Evolutionary conservation across 1,284 basidiomycete genomes (phyloP), one percentile per base, ranked within the genome.

Genomic region (Fomitopsis palustris): DNA sequence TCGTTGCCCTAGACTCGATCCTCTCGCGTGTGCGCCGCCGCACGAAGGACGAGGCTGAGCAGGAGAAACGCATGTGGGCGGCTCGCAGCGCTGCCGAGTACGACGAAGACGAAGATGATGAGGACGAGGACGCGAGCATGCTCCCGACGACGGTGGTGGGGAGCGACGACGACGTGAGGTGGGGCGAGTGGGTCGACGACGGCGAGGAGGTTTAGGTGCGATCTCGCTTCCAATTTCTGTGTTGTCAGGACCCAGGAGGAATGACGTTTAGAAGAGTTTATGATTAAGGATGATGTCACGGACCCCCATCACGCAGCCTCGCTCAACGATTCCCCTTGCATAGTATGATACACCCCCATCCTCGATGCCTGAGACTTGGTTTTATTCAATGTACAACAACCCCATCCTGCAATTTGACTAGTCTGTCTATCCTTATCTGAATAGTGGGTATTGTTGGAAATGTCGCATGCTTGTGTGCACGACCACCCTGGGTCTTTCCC

Each of bases 1-100:
- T 96, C 74, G 72, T 80, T 31, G 84, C 88, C 60, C 82, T 99
- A 33, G 96, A 99, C 74, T 78, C 76, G 42, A 82, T 97, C 37
- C 83, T 99, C 33, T 75, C 77, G 53, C 84, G 88, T 25, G 86
- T 98, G 19, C 81, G 81, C 61, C 87, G 95, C 31, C 83, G 82
- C 54, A 85, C 84, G 21, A 70, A 77, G 42, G 69, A 77, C 53
- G 81, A 87, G 60, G 74, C 79, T 10, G 57, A 63, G 25, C 68
- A 60, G 33, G 67, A 69, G 58, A 62, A 66, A 21, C 55, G 43
- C 19, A 17, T 29, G 19, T 65, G 61, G 59, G 55, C 21, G 16
- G 29, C 52, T 33, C 58, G 54, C 14, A 62, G 58, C 47, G 19
- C 64, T 19, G 47, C 17, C 5, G 57, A 59, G 19, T 56, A 52